Conservation (phyloP, 495 filamentous ascomycete species). For the Penicillium canescens region DNA sequence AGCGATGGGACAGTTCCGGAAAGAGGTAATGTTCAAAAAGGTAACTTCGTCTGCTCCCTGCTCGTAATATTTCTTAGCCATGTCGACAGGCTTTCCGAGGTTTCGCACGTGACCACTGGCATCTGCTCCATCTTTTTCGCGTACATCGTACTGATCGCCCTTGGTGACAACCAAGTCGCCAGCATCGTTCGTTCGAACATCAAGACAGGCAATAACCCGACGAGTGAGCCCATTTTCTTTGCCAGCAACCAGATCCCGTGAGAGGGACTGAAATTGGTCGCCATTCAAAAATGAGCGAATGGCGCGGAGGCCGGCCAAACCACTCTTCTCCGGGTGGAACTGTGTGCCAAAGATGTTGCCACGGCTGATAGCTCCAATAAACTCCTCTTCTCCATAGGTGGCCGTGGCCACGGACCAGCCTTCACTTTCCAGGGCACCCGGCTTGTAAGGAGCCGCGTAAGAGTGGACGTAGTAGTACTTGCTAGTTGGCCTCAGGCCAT, state of each 20-base stretch:
- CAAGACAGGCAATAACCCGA: slow-evolving; percentile 91
- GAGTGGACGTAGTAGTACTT: slow-evolving; percentile 99
- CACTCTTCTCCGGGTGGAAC: slow-evolving; percentile 98
- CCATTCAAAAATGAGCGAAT: slow-evolving; percentile 83
- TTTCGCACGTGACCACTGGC: slow-evolving; percentile 81
- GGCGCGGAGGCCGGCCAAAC: slow-evolving; percentile 79
- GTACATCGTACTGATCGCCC: slow-evolving; percentile 98
- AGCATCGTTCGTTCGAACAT: slow-evolving; percentile 93
- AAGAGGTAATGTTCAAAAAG: slow-evolving; percentile 97
- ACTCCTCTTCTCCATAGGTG: slow-evolving; percentile 83
- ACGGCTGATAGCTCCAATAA: slow-evolving; percentile 85
- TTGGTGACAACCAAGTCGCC: slow-evolving; percentile 98
- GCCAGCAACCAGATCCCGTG: slow-evolving; percentile 20
- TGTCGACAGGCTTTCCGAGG: slow-evolving; percentile 92
- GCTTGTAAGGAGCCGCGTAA: slow-evolving; percentile 77
- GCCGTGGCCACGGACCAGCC: slow-evolving; percentile 90
- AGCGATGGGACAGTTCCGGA: slow-evolving; percentile 87
- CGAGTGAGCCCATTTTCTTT: slow-evolving; percentile 73
- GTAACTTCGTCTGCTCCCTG: slow-evolving; percentile 96
- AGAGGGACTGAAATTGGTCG: slow-evolving; percentile 46
- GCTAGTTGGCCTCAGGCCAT: slow-evolving; percentile 72
- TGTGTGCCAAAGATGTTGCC: slow-evolving; percentile 88
- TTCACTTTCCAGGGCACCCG: slow-evolving; percentile 67
- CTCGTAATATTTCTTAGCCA: slow-evolving; percentile 92
- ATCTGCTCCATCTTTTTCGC: slow-evolving; percentile 69